Evolutionary conservation across 1,284 basidiomycete genomes (phyloP).

Genomic region (Ustilago shanxiensis): DNA sequence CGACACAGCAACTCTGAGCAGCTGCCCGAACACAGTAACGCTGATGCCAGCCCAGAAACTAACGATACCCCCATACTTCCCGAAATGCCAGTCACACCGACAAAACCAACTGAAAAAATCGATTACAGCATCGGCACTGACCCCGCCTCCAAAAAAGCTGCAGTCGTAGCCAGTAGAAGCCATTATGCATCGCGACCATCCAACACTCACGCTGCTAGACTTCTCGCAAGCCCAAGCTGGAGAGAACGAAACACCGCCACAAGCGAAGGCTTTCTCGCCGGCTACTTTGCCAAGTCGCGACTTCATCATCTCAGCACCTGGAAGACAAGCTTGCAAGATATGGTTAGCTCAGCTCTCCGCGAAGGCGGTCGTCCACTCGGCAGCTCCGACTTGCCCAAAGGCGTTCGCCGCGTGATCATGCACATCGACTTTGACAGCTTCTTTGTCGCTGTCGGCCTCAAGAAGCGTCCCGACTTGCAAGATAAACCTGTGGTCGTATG

Average conservation of each 20-base stretch:
- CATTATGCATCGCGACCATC: conserved; percentile 53
- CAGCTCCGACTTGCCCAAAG: conserved; percentile 70
- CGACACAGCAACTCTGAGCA: not conserved
- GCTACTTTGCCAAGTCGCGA: conserved; percentile 90
- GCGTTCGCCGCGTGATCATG: conserved; percentile 68
- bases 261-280: conserved; percentile 84
- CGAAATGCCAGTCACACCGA: conserved; percentile 16
- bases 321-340: conserved; percentile 87
- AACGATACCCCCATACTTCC: not conserved
- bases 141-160: conserved; percentile 37
- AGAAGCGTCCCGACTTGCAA: conserved; percentile 54
- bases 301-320: conserved; percentile 91
- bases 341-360: conserved; percentile 75
- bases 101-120: conserved; percentile 22
- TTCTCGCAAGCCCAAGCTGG: conserved; percentile 74
- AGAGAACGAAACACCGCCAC: conserved; percentile 86
- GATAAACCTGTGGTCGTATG: conserved; percentile 88
- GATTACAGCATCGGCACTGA: conserved; percentile 51
- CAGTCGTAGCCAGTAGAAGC: conserved; percentile 23
- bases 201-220: conserved; percentile 57
- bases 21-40: not conserved
- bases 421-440: conserved; percentile 85
- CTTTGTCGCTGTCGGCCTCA: conserved; percentile 77
- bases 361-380: conserved; percentile 81
- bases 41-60: not conserved